Evolutionary conservation across 805 yeast genomes (phyloP).

Genomic region (Saccharomyces jurei): DNA sequence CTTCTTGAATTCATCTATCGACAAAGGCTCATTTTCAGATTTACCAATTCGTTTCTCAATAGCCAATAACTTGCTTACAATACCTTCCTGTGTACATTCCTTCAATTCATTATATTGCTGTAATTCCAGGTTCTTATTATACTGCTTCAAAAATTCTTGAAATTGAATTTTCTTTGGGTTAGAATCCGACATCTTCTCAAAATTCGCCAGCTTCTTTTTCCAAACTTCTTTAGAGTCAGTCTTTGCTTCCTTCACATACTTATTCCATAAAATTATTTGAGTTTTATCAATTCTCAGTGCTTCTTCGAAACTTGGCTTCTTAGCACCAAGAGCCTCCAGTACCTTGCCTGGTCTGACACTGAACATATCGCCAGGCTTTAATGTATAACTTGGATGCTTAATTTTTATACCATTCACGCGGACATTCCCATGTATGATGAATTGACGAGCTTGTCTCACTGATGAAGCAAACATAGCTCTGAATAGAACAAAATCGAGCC

Average conservation of each 20-base stretch:
- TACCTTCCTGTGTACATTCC: conserved; percentile 38
- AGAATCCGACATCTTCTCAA: conserved; percentile 17
- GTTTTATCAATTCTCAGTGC: conserved; percentile 62
- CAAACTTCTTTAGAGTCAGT: conserved; percentile 34
- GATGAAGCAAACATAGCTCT: conserved; percentile 91
- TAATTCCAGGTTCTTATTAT: conserved; percentile 18
- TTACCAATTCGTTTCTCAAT: conserved; percentile 10
- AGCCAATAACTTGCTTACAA: conserved; percentile 38
- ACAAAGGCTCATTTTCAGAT: background rate
- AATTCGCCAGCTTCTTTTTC: conserved; percentile 20
- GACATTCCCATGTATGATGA: conserved; percentile 72
- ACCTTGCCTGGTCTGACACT: conserved; percentile 81
- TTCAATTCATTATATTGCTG: conserved; percentile 17
- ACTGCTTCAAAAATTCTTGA: conserved; percentile 18
- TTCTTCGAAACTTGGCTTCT: conserved; percentile 66
- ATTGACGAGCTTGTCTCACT: conserved; percentile 88
- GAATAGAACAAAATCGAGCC: conserved; percentile 84
- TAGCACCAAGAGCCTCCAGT: conserved; percentile 72
- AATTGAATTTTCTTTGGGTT: conserved; percentile 21
- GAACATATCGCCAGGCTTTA: conserved; percentile 81
- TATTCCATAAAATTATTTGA: conserved; percentile 72
- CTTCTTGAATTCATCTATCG: background rate
- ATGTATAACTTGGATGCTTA: conserved; percentile 67
- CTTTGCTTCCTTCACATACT: conserved; percentile 51
- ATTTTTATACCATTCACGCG: conserved; percentile 76